Conservation (phyloP, 495 filamentous ascomycete genomes). For the Aspergillus carlsbadensis region DNA sequence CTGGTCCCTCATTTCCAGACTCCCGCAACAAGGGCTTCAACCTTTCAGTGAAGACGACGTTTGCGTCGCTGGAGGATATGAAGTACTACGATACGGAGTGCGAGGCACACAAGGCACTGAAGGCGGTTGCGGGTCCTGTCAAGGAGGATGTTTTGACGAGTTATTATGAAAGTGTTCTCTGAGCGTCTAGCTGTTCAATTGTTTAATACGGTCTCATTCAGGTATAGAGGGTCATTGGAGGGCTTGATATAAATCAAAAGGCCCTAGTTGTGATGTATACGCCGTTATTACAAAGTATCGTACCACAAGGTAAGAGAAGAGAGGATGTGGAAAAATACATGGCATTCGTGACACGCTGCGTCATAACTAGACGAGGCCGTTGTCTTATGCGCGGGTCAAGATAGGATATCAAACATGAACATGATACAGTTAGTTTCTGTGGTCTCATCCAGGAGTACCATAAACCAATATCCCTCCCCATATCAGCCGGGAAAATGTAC, state of each 20-base stretch:
- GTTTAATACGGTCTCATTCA: not conserved
- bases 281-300: slow-evolving; percentile 11
- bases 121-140: slow-evolving; percentile 42
- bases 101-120: slow-evolving; percentile 59
- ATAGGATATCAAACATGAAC: slow-evolving; percentile 17
- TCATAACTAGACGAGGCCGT: slow-evolving; percentile 18
- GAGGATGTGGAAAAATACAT: slow-evolving; percentile 5
- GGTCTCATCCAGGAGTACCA: slow-evolving; percentile 19
- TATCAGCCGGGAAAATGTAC: slow-evolving; percentile 17
- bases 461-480: slow-evolving; percentile 9
- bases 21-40: slow-evolving; percentile 63
- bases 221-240: not conserved
- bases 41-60: slow-evolving; percentile 56
- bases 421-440: slow-evolving; percentile 19
- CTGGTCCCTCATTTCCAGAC: slow-evolving; percentile 47
- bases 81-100: slow-evolving; percentile 67
- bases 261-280: slow-evolving; percentile 31
- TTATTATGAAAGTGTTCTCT: slow-evolving; percentile 47
- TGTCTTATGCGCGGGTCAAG: slow-evolving; percentile 10
- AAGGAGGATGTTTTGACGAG: slow-evolving; percentile 48
- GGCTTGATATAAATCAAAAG: not conserved
- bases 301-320: not conserved
- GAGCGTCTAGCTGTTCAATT: slow-evolving; percentile 9
- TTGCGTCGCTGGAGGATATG: slow-evolving; percentile 65
- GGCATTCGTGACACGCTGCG: slow-evolving; percentile 12